Conservation (phyloP, 148 eudicot genomes). For the Talinum fruticosum region DNA sequence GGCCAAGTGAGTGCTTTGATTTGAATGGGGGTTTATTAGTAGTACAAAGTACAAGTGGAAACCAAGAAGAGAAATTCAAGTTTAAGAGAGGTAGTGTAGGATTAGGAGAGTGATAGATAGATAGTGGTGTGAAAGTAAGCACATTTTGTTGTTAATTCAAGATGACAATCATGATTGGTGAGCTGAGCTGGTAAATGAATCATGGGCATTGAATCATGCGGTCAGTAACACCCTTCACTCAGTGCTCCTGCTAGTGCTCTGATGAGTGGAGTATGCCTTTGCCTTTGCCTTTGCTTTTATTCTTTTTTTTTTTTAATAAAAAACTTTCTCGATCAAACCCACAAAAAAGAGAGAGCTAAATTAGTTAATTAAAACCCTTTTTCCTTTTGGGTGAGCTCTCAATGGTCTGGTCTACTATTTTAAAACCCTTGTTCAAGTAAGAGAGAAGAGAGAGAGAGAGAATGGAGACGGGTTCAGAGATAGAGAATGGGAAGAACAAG, state of each 20-base stretch:
- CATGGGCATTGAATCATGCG: not conserved
- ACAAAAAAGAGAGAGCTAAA: not conserved
- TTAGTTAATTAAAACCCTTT: not conserved
- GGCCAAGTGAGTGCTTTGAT: not conserved
- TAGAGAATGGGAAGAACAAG: conserved; percentile 20
- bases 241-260: not conserved
- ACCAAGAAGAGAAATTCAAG: not conserved
- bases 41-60: not conserved
- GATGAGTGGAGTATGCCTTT: not conserved
- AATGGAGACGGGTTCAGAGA: conserved; percentile 20
- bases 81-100: no score
- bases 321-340: not conserved
- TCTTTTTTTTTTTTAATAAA: no score
- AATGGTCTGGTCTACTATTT: not conserved
- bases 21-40: not conserved
- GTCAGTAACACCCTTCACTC: not conserved
- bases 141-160: not conserved
- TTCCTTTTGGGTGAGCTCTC: not conserved
- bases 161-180: not conserved
- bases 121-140: not conserved
- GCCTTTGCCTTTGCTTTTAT: not conserved
- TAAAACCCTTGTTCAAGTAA: conserved; percentile 15
- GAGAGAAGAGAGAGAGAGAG: conserved; percentile 10
- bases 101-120: no score
- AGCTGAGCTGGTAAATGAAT: not conserved